Evolutionary conservation across 2,329 filamentous ascomycete species (phyloP).

Genomic region (Penicillium oxalicum): DNA sequence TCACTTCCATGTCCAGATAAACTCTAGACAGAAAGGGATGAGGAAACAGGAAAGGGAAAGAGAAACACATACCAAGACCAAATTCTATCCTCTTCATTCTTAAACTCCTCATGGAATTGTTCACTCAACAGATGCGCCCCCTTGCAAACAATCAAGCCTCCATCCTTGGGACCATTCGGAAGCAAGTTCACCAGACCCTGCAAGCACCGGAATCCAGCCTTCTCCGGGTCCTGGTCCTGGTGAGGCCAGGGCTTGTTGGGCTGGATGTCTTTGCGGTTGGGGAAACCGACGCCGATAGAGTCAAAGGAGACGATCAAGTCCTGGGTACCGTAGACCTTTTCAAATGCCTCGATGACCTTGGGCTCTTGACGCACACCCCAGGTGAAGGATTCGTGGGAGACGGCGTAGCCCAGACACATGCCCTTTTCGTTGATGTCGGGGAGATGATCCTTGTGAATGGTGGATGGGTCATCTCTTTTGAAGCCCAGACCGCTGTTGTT

Average conservation of each 20-base stretch:
- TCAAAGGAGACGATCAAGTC: constrained; percentile 50
- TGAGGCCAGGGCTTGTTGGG: constrained; percentile 43
- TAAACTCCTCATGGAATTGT: constrained; percentile 25
- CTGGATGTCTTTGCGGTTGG: constrained; percentile 24
- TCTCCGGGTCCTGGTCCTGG: constrained; percentile 42
- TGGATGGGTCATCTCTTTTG: constrained; percentile 29
- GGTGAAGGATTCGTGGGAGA: constrained; percentile 45
- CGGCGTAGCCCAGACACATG: constrained; percentile 44
- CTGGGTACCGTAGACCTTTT: constrained; percentile 41
- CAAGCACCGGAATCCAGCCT: constrained; percentile 45
- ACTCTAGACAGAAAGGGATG: not conserved
- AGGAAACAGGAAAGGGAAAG: too few species aligned
- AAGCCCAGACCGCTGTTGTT: constrained; percentile 28
- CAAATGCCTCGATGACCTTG: constrained; percentile 43
- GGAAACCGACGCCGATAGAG: constrained; percentile 42
- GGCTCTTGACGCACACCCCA: constrained; percentile 45
- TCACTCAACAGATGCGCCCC: constrained; percentile 27
- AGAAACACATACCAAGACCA: constrained; percentile 17
- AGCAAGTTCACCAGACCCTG: constrained; percentile 11
- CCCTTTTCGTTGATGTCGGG: constrained; percentile 44
- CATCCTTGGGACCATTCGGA: constrained; percentile 10
- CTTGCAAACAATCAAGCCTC: constrained; percentile 32
- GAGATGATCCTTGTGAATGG: constrained; percentile 29
- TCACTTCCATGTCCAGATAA: too few species aligned
- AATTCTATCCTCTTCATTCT: constrained; percentile 20